Evolutionary conservation across 2,329 filamentous ascomycete species (phyloP).

Genomic region (Exophiala oligosperma): DNA sequence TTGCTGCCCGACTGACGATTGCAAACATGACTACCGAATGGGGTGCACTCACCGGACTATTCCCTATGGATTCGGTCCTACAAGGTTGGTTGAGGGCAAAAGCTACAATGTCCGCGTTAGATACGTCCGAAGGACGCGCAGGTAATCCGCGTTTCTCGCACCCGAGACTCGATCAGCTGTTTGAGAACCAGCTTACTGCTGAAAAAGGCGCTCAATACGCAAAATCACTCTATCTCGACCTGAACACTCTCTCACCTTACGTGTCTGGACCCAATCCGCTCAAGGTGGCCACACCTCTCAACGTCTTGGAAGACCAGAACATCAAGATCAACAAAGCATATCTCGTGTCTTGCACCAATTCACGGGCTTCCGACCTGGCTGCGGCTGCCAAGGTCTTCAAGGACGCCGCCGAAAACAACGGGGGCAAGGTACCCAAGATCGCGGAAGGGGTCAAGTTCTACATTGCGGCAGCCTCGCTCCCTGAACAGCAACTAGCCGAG

Average conservation of each 20-base stretch:
- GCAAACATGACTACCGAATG: constrained; percentile 43
- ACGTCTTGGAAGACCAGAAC: constrained; percentile 68
- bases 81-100: constrained; percentile 73
- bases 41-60: constrained; percentile 62
- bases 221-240: constrained; percentile 77
- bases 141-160: constrained; percentile 68
- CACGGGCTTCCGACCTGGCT: constrained; percentile 74
- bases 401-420: constrained; percentile 64
- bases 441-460: constrained; percentile 79
- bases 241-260: constrained; percentile 80
- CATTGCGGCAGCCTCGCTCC: constrained; percentile 79
- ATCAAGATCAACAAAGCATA: constrained; percentile 85
- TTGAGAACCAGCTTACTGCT: constrained; percentile 65
- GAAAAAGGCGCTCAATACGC: constrained; percentile 79
- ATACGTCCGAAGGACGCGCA: constrained; percentile 47
- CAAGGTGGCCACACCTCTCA: constrained; percentile 78
- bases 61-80: constrained; percentile 75
- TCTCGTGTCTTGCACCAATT: constrained; percentile 88
- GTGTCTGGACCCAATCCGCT: constrained; percentile 89
- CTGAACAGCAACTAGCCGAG: constrained; percentile 76
- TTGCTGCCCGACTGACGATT: constrained; percentile 69
- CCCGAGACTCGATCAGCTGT: constrained; percentile 68
- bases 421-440: constrained; percentile 67
- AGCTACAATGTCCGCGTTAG: constrained; percentile 67
- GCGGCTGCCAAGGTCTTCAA: constrained; percentile 83